Evolutionary conservation across 2,329 filamentous ascomycete genomes (phyloP).

Genomic region (Claviceps arundinis): DNA sequence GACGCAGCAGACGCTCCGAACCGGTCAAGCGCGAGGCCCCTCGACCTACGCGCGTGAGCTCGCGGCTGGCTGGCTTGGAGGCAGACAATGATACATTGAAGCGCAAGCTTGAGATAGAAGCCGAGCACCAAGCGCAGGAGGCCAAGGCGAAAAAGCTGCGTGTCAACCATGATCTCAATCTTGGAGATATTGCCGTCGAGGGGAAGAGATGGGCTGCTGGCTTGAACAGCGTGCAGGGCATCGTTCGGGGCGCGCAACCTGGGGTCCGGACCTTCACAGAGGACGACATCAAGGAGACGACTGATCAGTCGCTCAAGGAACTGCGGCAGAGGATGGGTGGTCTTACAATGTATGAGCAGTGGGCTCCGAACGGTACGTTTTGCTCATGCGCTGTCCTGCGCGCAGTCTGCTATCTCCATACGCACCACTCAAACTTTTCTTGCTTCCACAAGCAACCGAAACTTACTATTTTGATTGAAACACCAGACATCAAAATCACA

Average conservation of each 20-base stretch:
- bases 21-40: conserved; percentile 33
- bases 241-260: conserved; percentile 57
- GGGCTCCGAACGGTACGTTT: conserved; percentile 57
- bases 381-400: neutral
- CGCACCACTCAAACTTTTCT: no score
- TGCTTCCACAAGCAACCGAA: no score
- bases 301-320: conserved; percentile 59
- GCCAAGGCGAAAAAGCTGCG: conserved; percentile 45
- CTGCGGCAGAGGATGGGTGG: conserved; percentile 65
- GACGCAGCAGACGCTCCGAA: conserved; percentile 20
- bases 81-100: conserved; percentile 35
- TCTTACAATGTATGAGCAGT: conserved; percentile 69
- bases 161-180: conserved; percentile 45
- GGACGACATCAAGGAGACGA: conserved; percentile 70
- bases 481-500: conserved; percentile 72
- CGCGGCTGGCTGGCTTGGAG: conserved; percentile 41
- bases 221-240: conserved; percentile 47
- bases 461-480: no score
- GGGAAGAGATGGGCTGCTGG: conserved; percentile 63
- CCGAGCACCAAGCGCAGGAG: conserved; percentile 25
- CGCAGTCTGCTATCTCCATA: no score
- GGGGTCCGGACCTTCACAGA: conserved; percentile 75
- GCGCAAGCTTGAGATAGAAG: conserved; percentile 37
- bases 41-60: conserved; percentile 43
- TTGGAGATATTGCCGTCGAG: conserved; percentile 67